Percentiles rank a stretch among this genome's conserved stretches.
phyloP scores from a whole-genome alignment of 2,329 filamentous ascomycete genomes.

The Calonectria pteridis region DNA sequence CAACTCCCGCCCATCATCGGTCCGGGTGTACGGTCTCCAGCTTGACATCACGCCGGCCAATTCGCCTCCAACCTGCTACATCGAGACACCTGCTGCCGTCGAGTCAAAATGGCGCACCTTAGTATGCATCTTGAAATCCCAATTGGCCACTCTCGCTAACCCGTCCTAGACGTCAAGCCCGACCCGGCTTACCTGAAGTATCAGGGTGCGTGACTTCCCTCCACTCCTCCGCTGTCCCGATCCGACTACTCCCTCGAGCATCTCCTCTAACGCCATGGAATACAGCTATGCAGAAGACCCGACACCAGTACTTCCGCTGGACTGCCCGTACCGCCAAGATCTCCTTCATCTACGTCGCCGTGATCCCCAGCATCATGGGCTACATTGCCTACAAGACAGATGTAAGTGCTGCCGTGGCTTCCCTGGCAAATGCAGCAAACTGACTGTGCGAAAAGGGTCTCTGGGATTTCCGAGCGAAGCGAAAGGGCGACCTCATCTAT shows the following conservation, averaged over 20 bases:
- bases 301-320: constrained; percentile 97
- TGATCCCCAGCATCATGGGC: constrained; percentile 78
- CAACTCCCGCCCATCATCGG: constrained; percentile 33
- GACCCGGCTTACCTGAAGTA: constrained; percentile 58
- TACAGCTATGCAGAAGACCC: constrained; percentile 84
- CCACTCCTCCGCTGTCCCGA: constrained; percentile 28
- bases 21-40: constrained; percentile 31
- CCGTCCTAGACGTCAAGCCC: constrained; percentile 54
- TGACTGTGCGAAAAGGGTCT: constrained; percentile 75
- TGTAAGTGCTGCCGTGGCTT: constrained; percentile 73
- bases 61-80: constrained; percentile 36
- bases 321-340: constrained; percentile 85
- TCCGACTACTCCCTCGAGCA: constrained; percentile 20
- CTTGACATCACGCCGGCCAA: constrained; percentile 43
- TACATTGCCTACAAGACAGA: constrained; percentile 85
- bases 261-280: constrained; percentile 40
- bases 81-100: constrained; percentile 41
- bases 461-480: constrained; percentile 87
- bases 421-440: constrained; percentile 14
- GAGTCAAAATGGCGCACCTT: constrained; percentile 55
- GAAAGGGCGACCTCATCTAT: constrained; percentile 83
- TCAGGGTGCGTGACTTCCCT: constrained; percentile 51
- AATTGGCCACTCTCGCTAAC: constrained; percentile 42
- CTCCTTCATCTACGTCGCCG: constrained; percentile 80
- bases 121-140: constrained; percentile 42